Percentiles rank a stretch among this genome's conserved stretches.
phyloP scores from a whole-genome alignment of 1,284 basidiomycete species.

The Mycena citricolor region DNA sequence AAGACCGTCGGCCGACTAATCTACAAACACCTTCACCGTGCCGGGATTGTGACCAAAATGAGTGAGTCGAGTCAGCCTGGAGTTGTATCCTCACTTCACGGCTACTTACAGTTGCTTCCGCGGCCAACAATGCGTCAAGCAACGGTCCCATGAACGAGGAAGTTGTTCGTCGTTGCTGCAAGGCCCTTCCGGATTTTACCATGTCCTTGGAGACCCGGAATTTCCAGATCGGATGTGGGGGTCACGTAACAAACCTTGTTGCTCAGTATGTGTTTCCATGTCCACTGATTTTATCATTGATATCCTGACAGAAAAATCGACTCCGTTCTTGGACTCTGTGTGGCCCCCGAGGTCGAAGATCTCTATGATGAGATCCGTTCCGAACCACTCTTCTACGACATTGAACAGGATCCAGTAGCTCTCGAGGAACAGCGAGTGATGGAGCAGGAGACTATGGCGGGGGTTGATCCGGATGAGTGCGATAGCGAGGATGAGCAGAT shows the following conservation, averaged over 20 bases:
- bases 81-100: neutral
- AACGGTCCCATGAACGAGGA: slow-evolving; percentile 12
- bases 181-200: neutral
- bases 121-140: slow-evolving; percentile 13
- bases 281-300: no score
- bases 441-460: neutral
- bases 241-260: slow-evolving; percentile 6
- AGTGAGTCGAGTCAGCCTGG: slow-evolving; percentile 1
- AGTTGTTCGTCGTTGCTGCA: slow-evolving; percentile 2
- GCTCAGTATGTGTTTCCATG: slow-evolving; percentile 4
- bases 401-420: neutral
- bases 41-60: neutral
- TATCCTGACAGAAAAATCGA: no score
- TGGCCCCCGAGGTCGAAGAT: no score
- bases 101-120: slow-evolving; percentile 6
- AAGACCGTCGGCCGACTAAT: slow-evolving; percentile 7
- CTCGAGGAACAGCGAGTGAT: slow-evolving; percentile 2
- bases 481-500: neutral
- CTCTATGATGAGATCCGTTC: no score
- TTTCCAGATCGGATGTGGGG: slow-evolving; percentile 6
- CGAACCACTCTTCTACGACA: no score
- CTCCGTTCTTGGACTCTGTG: no score
- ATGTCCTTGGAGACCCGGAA: neutral
- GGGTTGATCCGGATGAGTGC: neutral
- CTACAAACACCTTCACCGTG: slow-evolving; percentile 2